A percentile compares a stretch with the other conserved stretches of the same genome.
Conservation (phyloP, 495 filamentous ascomycete genomes). For the Zalerion maritima region DNA sequence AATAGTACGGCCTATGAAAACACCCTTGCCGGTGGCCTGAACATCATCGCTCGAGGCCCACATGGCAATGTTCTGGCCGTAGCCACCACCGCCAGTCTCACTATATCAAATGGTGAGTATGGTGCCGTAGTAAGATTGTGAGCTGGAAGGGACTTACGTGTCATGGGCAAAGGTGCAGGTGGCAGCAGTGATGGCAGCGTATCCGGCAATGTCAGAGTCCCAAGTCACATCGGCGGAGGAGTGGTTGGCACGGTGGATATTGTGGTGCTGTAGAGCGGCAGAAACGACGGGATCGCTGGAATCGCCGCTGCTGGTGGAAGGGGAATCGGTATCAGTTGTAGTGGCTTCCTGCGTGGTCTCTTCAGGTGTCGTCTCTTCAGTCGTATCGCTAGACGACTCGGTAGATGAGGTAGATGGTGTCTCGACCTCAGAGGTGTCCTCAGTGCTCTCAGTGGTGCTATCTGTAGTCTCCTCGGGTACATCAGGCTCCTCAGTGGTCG, state of each 20-base stretch:
- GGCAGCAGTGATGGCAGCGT: constrained; percentile 32
- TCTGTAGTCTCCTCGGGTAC: too few relatives aligned
- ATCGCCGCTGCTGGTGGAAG: too few relatives aligned
- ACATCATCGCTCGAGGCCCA: constrained; percentile 19
- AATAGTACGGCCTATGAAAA: constrained; percentile 46
- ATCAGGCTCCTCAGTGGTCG: too few relatives aligned
- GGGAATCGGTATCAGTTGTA: too few relatives aligned
- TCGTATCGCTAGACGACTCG: too few relatives aligned
- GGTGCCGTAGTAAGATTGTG: constrained; percentile 2
- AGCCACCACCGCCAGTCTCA: constrained; percentile 41
- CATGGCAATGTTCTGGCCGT: constrained; percentile 75
- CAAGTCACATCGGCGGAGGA: constrained; percentile 49
- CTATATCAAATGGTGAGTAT: constrained; percentile 15
- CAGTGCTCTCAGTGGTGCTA: too few relatives aligned
- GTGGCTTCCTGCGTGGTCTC: too few relatives aligned
- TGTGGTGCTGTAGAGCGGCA: constrained; percentile 57
- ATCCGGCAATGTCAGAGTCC: constrained; percentile 44
- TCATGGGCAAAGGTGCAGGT: constrained; percentile 63
- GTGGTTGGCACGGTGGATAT: constrained; percentile 75
- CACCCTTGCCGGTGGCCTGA: constrained; percentile 15
- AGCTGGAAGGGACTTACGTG: constrained; percentile 41
- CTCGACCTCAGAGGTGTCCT: too few relatives aligned
- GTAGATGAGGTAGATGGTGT: too few relatives aligned
- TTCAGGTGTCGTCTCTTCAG: too few relatives aligned
- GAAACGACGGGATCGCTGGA: constrained; percentile 4